Conservation (phyloP, 1,284 basidiomycete species). For the Fomitopsis schrenkii region DNA sequence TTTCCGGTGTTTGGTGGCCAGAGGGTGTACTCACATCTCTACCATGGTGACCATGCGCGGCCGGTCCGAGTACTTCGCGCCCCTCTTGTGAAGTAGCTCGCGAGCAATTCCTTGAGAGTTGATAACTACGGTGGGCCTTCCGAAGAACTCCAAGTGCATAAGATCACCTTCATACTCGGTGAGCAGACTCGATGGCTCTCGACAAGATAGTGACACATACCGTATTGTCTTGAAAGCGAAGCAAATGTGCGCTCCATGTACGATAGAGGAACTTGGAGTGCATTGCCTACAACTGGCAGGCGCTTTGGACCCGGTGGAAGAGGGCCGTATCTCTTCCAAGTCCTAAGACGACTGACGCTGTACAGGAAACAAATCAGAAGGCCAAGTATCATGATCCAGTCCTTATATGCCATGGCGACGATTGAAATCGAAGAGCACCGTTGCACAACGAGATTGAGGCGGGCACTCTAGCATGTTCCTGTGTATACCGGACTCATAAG, state of each 20-base stretch:
- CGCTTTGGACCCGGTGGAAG: neutral
- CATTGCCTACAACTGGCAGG: neutral
- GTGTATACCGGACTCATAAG: too few relatives aligned
- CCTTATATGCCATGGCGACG: too few relatives aligned
- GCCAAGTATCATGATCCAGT: too few relatives aligned
- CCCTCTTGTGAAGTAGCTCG: neutral
- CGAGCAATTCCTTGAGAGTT: neutral
- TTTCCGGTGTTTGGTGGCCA: neutral
- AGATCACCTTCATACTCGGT: neutral
- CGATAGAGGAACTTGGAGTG: neutral
- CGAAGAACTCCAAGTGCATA: constrained; percentile 1
- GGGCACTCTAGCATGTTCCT: too few relatives aligned
- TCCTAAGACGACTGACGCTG: neutral
- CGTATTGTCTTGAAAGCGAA: neutral
- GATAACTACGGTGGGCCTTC: neutral
- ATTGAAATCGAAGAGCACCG: too few relatives aligned
- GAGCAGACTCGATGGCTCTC: neutral
- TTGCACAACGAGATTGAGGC: too few relatives aligned
- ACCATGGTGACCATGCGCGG: neutral
- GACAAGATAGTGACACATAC: neutral
- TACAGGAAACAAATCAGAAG: neutral
- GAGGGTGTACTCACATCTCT: neutral
- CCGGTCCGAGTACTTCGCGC: constrained; percentile 11
- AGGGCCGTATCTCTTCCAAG: neutral
- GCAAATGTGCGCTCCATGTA: neutral